These are phyloP conservation scores for Exsudoporus floridanus DNA, from an alignment of 1,284 basidiomycete genomes.

Conservation along the genomic window DNA sequence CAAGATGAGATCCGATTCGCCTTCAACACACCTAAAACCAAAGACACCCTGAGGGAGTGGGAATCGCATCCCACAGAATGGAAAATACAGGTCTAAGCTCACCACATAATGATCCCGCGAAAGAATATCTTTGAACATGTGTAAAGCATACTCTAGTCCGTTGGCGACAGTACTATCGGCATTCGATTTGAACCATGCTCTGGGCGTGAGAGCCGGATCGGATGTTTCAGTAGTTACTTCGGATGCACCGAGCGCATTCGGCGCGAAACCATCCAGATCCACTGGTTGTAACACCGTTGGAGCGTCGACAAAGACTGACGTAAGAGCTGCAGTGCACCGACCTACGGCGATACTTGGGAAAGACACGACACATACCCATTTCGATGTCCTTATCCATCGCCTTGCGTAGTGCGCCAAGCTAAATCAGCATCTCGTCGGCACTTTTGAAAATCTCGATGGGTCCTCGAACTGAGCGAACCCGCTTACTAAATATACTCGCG, in stretches of 20 bases:
- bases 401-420: conserved; percentile 78
- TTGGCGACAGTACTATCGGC: conserved; percentile 48
- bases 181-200: conserved; percentile 77
- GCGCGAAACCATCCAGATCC: conserved; percentile 56
- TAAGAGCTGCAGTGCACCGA: not conserved
- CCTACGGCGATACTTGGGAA: not conserved
- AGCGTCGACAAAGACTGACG: conserved; percentile 78
- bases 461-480: conserved; percentile 47
- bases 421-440: conserved; percentile 17
- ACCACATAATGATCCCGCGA: conserved; percentile 55
- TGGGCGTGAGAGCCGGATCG: conserved; percentile 64
- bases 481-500: conserved; percentile 74
- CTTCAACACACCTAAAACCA: conserved; percentile 63
- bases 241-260: conserved; percentile 48
- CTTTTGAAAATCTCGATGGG: not conserved
- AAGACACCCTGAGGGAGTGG: conserved; percentile 65
- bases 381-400: conserved; percentile 68
- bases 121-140: conserved; percentile 26
- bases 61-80: not conserved
- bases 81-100: conserved; percentile 14
- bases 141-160: conserved; percentile 61
- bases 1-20: not conserved
- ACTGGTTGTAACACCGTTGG: conserved; percentile 72
- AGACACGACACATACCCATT: conserved; percentile 48
- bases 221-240: conserved; percentile 49